Percentiles rank a stretch among this genome's conserved stretches.
These are phyloP conservation scores for Yarrowia sp. DNA, from an alignment of 805 yeast genomes.

Conservation along the genomic window DNA sequence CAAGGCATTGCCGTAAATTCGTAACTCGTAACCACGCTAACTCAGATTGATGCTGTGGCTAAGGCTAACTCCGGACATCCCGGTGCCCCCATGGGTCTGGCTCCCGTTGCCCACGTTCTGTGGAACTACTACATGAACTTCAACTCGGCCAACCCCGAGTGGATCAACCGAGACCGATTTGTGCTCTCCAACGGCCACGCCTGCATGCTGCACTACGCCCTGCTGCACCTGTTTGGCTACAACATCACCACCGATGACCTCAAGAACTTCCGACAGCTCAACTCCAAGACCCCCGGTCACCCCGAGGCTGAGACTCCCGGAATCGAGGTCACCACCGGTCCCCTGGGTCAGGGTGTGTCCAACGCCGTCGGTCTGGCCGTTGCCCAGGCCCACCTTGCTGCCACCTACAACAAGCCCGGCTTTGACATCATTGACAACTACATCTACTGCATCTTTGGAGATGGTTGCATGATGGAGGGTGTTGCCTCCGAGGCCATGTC, in stretches of 20 bases:
- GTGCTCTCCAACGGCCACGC: constrained; percentile 97
- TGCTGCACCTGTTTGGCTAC: constrained; percentile 87
- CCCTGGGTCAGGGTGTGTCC: constrained; percentile 55
- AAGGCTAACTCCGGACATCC: constrained; percentile 98
- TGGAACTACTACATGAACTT: constrained; percentile 77
- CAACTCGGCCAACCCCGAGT: constrained; percentile 89
- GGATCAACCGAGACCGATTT: constrained; percentile 96
- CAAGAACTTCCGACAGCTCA: constrained; percentile 86
- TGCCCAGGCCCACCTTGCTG: constrained; percentile 51
- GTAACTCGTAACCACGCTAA: neutral
- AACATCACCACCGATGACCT: constrained; percentile 82
- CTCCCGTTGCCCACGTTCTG: constrained; percentile 91
- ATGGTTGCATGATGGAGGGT: constrained; percentile 55
- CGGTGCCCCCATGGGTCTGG: constrained; percentile 98
- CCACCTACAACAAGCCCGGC: constrained; percentile 51
- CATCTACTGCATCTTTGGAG: constrained; percentile 52
- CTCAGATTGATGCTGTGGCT: constrained; percentile 77
- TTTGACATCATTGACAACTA: constrained; percentile 48
- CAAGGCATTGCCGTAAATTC: too few relatives aligned
- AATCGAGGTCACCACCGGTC: constrained; percentile 54
- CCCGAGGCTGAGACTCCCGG: constrained; percentile 53
- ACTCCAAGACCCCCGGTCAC: constrained; percentile 72
- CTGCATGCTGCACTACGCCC: constrained; percentile 83
- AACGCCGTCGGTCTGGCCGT: constrained; percentile 54
- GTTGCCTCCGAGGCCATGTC: constrained; percentile 53